Evolutionary conservation across 2,329 filamentous ascomycete genomes (phyloP).

Genomic region (Aspergillus jensenii): DNA sequence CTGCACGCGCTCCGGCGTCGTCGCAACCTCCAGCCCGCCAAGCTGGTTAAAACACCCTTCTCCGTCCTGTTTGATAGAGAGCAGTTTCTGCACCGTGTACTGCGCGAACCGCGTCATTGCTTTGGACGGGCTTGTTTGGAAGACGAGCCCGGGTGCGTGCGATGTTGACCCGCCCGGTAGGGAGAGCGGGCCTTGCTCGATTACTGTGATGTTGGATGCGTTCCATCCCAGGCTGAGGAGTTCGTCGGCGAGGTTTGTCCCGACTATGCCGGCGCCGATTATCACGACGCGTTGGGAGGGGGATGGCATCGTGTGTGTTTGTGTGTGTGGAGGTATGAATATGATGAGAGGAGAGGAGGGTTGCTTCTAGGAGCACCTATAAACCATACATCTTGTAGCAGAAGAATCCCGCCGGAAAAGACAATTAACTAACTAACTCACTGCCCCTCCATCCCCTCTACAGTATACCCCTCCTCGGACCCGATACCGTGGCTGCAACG

Average conservation of each 20-base stretch:
- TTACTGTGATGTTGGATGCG: conserved; percentile 59
- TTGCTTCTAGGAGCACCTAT: no score
- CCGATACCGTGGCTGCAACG: no score
- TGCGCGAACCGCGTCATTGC: conserved; percentile 57
- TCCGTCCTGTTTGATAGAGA: conserved; percentile 51
- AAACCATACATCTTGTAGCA: no score
- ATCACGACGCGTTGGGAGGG: conserved; percentile 53
- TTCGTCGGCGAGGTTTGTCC: conserved; percentile 64
- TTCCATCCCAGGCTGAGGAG: conserved; percentile 59
- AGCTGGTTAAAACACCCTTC: conserved; percentile 61
- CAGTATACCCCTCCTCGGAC: no score
- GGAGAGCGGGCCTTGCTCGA: conserved; percentile 62
- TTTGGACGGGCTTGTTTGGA: conserved; percentile 55
- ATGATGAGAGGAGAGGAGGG: background rate
- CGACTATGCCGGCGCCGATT: conserved; percentile 65
- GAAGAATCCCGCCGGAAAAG: no score
- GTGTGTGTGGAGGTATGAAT: background rate
- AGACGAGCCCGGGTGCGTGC: conserved; percentile 64
- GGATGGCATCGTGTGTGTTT: background rate
- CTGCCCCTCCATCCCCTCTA: no score
- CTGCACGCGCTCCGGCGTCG: conserved; percentile 57
- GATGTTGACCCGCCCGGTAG: conserved; percentile 67
- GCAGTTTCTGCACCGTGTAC: conserved; percentile 63
- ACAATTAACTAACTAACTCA: no score
- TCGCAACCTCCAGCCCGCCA: conserved; percentile 63